Evolutionary conservation across 192 early-diverging fungal species (phyloP), one percentile per base, ranked within the genome.

Genomic region (Linnemannia zychae): DNA sequence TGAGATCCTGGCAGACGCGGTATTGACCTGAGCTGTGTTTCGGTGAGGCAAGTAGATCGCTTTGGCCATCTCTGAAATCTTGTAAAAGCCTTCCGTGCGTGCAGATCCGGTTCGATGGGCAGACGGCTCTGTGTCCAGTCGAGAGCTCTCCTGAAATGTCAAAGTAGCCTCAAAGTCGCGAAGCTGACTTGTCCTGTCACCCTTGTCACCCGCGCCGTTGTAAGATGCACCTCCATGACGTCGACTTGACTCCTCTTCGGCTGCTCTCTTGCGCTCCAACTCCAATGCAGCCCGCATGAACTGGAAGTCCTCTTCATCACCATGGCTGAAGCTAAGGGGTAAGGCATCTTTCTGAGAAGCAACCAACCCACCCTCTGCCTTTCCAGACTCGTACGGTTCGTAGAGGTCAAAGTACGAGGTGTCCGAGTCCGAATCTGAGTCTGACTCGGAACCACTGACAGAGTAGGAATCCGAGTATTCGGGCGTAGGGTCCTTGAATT

Each of bases 61-160:
- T 77, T 98, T 97, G 75, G 90, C 88, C 24, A 89, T 82, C 4
- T 91, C 89, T 0, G 95, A 88, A 38, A 97, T 93, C 66, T 83
- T 73, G 78, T 94, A 94, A 80, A 93, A 95, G 0, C 95, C 95
- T 78, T 97, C 93, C 2, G 96, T 97, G 69, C 97, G 92, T 9
- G 97, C 97, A 60, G 92, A 91, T 31, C 96, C 97, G 18, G 94
- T 93, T 49, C 85, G 80, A 74, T 96, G 91, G 46, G 84, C 78
- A 11, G 79, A 78, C 16, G 80, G 78, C 36, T 69, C 53, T 12
- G 67, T 53, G 76, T 82, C 77, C 7, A 60, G 36, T 22, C 69
- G 38, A 28, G 70, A 76, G 53, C 22, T 71, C 7, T 77, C 71
- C 63, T 88, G 78, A 11, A 73, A 66, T 15, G 75, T 65, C 47